Evolutionary conservation across 371 early-diverging fungal species (phyloP), one percentile per base, ranked within the genome.

Genomic region (Syncephalastrum sp.): DNA sequence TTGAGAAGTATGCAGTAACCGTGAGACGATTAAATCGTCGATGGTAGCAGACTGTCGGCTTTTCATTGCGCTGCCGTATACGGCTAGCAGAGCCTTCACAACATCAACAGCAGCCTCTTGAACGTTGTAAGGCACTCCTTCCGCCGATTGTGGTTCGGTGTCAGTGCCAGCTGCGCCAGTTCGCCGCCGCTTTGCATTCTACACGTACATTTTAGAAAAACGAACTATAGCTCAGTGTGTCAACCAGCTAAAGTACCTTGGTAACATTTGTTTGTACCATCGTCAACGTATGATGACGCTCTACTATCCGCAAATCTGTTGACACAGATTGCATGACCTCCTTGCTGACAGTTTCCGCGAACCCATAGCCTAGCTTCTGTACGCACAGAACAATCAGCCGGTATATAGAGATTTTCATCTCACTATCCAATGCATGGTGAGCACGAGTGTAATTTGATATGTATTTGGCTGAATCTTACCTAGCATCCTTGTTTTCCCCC

Each of bases 361-460:
- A 77, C 0, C 66, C 68, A 42, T 68, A 67, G 0, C 79, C 77
- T 51, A 65, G 79, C 50, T 73, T 72, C 49, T 75, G 70, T 27
- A 82, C 49, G 45, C 79, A 82, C 13, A 82, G 52, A 3, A 64
- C 53, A 17, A 73, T 56, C 50, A 79, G 53, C 12, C 68, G 60
- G 45, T 82, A 82, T 3, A 68, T 52, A 1, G 76, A 72, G 1
- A 63, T 51, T 54, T 67, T 71, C 7, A 77, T 29, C 23, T 72
- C 52, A 50, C 77, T 71, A 60, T 19, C 5, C 21, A 27, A 48
- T 33, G 54, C 41, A 48, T 38, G 7, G 29, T 46, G 2, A 29
- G 29, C 29, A 29, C 10, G 14, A 7, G 10, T 50, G 24, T 17
- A 19, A n/a, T 7, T 45, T 1, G 3, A 48, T n/a, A 7, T 4